Evolutionary conservation across 2,329 filamentous ascomycete species (phyloP).

Genomic region (Claviceps maximensis): DNA sequence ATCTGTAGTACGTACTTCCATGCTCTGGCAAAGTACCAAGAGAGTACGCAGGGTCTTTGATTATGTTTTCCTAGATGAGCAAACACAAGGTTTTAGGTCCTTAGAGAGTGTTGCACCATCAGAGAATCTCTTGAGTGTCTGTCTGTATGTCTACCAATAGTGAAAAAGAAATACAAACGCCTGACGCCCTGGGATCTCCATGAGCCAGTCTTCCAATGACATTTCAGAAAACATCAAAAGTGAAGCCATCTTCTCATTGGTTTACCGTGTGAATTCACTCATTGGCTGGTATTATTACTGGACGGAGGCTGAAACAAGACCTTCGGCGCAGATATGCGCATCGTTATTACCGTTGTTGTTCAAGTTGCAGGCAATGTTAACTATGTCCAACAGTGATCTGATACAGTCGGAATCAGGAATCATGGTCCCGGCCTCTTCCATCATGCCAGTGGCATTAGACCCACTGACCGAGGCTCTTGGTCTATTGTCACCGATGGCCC

Average conservation of each 20-base stretch:
- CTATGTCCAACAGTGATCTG: constrained; percentile 1
- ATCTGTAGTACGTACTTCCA: not conserved
- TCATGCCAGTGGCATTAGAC: not conserved
- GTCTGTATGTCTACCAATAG: not conserved
- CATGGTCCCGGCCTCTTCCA: not conserved
- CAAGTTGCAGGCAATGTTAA: not conserved
- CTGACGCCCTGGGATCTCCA: not conserved
- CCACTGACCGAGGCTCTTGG: not conserved
- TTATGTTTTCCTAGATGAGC: no score
- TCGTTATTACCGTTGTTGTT: not conserved
- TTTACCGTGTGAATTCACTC: not conserved
- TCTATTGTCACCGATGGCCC: constrained; percentile 3
- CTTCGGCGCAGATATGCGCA: not conserved
- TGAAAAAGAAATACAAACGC: not conserved
- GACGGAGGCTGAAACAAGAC: not conserved
- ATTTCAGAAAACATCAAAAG: not conserved
- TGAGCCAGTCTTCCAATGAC: not conserved
- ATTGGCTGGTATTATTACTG: not conserved
- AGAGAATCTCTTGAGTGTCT: not conserved
- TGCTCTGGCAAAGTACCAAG: not conserved
- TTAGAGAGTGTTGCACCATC: not conserved
- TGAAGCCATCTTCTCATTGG: not conserved
- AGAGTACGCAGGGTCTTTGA: not conserved
- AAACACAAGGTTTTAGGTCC: not conserved
- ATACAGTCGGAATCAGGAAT: not conserved